phyloP scores from a whole-genome alignment of 306 rosid genomes.

The Cucumis melo region DNA sequence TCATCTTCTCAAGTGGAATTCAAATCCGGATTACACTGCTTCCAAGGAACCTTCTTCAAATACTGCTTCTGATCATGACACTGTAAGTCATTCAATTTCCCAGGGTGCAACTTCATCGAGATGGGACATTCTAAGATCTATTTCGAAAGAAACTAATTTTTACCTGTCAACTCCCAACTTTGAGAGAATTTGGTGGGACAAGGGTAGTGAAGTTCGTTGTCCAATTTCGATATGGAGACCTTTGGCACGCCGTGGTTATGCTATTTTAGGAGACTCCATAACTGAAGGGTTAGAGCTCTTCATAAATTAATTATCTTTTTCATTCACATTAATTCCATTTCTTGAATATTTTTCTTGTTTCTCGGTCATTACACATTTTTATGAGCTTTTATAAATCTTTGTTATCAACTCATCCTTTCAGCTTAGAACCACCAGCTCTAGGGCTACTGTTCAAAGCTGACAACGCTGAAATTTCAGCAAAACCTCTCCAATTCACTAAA shows the following conservation, averaged over 20 bases:
- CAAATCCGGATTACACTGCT: constrained; percentile 33
- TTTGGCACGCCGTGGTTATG: constrained; percentile 58
- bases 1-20: constrained; percentile 79
- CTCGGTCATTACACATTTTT: neutral
- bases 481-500: constrained; percentile 90
- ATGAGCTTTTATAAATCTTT: constrained; percentile 3
- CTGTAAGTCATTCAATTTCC: constrained; percentile 28
- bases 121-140: constrained; percentile 69
- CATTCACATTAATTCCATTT: neutral
- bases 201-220: constrained; percentile 64
- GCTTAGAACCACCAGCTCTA: constrained; percentile 91
- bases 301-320: neutral
- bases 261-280: constrained; percentile 80
- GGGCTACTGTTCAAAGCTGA: constrained; percentile 79
- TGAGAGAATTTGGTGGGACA: constrained; percentile 99
- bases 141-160: constrained; percentile 57
- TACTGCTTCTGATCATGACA: constrained; percentile 25
- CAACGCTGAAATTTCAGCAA: constrained; percentile 67
- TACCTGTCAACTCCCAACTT: constrained; percentile 77
- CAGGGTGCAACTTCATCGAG: constrained; percentile 52
- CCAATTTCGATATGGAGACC: constrained; percentile 98
- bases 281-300: constrained; percentile 75
- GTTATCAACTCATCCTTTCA: constrained; percentile 24
- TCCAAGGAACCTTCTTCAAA: constrained; percentile 29
- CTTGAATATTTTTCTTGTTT: neutral